These are phyloP conservation scores for Lagenaria siceraria DNA, from an alignment of 306 rosid genomes.

Conservation along the genomic window DNA sequence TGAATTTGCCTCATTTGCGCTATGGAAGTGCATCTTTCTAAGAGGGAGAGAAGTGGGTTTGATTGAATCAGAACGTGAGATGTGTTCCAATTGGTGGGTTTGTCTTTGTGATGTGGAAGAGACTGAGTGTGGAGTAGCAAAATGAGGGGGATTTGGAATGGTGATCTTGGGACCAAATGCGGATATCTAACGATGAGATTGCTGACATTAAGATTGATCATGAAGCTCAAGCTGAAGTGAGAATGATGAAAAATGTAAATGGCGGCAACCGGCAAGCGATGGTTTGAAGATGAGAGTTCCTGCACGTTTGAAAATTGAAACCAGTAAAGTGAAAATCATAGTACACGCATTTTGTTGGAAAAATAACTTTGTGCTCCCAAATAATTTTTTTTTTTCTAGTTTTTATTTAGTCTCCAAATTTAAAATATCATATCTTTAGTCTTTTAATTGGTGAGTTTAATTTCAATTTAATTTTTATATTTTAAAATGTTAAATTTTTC, in stretches of 20 bases:
- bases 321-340: too few relatives aligned
- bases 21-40: constrained; percentile 47
- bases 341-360: too few relatives aligned
- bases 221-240: neutral
- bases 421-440: too few relatives aligned
- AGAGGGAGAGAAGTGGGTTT: constrained; percentile 42
- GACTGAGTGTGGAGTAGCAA: constrained; percentile 24
- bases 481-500: too few relatives aligned
- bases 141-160: neutral
- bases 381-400: too few relatives aligned
- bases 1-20: constrained; percentile 65
- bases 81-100: constrained; percentile 50
- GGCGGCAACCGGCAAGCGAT: neutral
- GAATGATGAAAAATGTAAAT: neutral
- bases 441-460: too few relatives aligned
- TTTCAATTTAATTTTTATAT: too few relatives aligned
- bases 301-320: neutral
- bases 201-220: constrained; percentile 5
- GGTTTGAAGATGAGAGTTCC: neutral
- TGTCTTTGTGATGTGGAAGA: constrained; percentile 18
- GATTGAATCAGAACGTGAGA: constrained; percentile 32
- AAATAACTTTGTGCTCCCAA: too few relatives aligned
- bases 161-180: constrained; percentile 6
- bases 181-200: constrained; percentile 10
- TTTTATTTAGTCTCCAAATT: too few relatives aligned